Evolutionary conservation across 352 stramenopile genomes (phyloP).

Genomic region (Pythium sp.): DNA sequence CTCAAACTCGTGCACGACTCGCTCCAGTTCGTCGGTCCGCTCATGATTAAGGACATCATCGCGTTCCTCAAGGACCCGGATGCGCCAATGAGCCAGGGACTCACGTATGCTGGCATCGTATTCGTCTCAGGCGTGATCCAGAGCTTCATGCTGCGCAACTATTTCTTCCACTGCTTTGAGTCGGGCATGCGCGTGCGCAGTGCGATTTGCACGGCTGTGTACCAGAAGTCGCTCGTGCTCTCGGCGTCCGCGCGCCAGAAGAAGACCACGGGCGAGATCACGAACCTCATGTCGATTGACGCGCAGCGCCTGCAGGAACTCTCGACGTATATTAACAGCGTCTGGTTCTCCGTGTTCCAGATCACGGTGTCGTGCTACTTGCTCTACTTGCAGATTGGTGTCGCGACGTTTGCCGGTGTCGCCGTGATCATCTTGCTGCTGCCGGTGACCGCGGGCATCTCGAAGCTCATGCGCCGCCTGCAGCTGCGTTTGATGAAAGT

Average conservation of each 20-base stretch:
- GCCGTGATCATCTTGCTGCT: slow-evolving; percentile 92
- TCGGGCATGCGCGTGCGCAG: slow-evolving; percentile 73
- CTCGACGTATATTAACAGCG: slow-evolving; percentile 91
- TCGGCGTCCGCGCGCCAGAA: slow-evolving; percentile 73
- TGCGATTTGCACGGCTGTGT: slow-evolving; percentile 71
- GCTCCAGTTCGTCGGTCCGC: slow-evolving; percentile 79
- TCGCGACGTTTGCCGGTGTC: slow-evolving; percentile 89
- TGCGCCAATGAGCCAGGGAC: slow-evolving; percentile 50
- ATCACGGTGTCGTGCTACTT: slow-evolving; percentile 72
- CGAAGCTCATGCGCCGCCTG: slow-evolving; percentile 80
- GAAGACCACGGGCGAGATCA: slow-evolving; percentile 92
- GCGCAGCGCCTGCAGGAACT: slow-evolving; percentile 94
- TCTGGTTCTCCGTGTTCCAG: slow-evolving; percentile 87
- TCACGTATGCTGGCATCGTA: slow-evolving; percentile 63
- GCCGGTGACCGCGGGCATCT: slow-evolving; percentile 89
- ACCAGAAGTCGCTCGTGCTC: slow-evolving; percentile 83
- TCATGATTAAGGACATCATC: slow-evolving; percentile 87
- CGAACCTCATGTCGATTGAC: slow-evolving; percentile 98
- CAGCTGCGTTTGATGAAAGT: slow-evolving; percentile 90
- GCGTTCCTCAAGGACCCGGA: slow-evolving; percentile 66
- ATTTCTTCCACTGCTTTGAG: slow-evolving; percentile 88
- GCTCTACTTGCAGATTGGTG: slow-evolving; percentile 75
- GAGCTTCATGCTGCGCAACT: slow-evolving; percentile 73
- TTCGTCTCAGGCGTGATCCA: slow-evolving; percentile 73
- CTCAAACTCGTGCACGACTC: slow-evolving; percentile 83